Conservation (phyloP, 192 early-diverging fungal genomes). For the Backusella macrospora region DNA sequence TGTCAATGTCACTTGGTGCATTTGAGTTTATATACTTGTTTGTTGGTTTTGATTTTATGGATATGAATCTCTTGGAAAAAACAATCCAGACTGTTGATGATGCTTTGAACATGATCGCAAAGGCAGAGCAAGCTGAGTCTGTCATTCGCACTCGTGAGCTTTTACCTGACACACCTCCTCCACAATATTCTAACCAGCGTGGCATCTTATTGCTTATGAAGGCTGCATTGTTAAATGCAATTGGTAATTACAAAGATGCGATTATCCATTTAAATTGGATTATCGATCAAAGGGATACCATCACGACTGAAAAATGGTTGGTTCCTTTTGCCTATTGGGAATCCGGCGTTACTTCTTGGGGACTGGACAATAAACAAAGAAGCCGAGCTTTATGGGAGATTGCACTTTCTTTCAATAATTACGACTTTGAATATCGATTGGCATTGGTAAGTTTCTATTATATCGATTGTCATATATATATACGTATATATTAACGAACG, state of each 20-base stretch:
- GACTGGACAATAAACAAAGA: slow-evolving; percentile 32
- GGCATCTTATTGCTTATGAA: slow-evolving; percentile 51
- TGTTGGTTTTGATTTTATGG: slow-evolving; percentile 50
- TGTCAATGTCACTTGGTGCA: slow-evolving; percentile 44
- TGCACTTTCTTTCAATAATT: slow-evolving; percentile 40
- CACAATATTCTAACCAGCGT: slow-evolving; percentile 39
- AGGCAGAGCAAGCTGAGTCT: slow-evolving; percentile 35
- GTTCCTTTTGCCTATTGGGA: slow-evolving; percentile 55
- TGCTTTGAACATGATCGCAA: slow-evolving; percentile 34
- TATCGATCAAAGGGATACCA: slow-evolving; percentile 43
- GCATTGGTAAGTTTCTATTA: slow-evolving; percentile 20
- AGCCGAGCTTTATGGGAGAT: slow-evolving; percentile 48
- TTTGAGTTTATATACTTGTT: slow-evolving; percentile 52
- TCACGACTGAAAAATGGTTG: slow-evolving; percentile 48
- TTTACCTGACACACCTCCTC: slow-evolving; percentile 26
- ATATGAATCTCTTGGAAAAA: slow-evolving; percentile 26
- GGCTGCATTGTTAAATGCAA: slow-evolving; percentile 49
- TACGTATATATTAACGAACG: neutral
- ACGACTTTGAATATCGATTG: slow-evolving; percentile 54
- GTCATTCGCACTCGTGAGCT: slow-evolving; percentile 28
- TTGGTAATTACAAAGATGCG: slow-evolving; percentile 43
- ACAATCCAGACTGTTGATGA: slow-evolving; percentile 26
- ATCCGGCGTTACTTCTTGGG: slow-evolving; percentile 49
- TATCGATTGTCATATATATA: neutral
- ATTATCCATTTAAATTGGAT: slow-evolving; percentile 51